Evolutionary conservation across 75 land plant genomes (phyloP), one percentile per base, ranked within the genome.

Genomic region (Pinus albicaulis): DNA sequence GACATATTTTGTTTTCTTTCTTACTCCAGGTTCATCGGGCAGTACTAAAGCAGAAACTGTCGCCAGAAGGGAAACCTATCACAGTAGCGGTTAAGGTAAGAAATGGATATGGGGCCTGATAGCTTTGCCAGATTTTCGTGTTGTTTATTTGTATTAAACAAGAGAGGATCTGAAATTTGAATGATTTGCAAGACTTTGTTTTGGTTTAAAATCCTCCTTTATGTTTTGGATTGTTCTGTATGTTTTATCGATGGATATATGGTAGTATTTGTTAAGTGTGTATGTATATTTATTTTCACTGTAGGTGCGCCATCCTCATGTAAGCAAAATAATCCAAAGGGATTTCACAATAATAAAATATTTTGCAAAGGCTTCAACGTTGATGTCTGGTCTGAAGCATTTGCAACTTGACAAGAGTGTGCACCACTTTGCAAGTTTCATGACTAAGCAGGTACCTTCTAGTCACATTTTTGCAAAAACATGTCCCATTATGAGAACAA

Each of bases 401-500:
- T 66, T 90, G 78, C 79, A 93, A 69, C 82, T 93, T 59, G 95
- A 93, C 71, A 93, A 93, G 77, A 90, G 89, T 78, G 90, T 93
- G 26, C 93, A 89, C 31, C 95, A 93, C 58, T 93, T 93, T 83
- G 95, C 95, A n/a, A 91, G 89, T 36, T 93, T 89, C 73, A 93
- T 93, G 95, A 83, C 91, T 86, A 86, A 91, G 58, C 95, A 92
- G 78, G 93, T 91, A 61, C 15, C 63, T 25, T n/a, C 26, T 61
- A 26, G 11, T 61, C 63, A 61, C 3, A 59, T 59, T 8, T 22
- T 59, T 24, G 26, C 13, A 63, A 61, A 61, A 23, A 61, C 53
- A 72, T 74, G 61, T 55, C 73, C n/a, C 72, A 55, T 74, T 1
- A 74, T 7, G 76, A 60, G 24, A 64, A 60, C 23, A 60, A 74